A percentile compares a stretch with the other conserved stretches of the same genome.
Evolutionary conservation across 106 monocot species (phyloP).

Genomic region (Dactylorhiza incarnata): DNA sequence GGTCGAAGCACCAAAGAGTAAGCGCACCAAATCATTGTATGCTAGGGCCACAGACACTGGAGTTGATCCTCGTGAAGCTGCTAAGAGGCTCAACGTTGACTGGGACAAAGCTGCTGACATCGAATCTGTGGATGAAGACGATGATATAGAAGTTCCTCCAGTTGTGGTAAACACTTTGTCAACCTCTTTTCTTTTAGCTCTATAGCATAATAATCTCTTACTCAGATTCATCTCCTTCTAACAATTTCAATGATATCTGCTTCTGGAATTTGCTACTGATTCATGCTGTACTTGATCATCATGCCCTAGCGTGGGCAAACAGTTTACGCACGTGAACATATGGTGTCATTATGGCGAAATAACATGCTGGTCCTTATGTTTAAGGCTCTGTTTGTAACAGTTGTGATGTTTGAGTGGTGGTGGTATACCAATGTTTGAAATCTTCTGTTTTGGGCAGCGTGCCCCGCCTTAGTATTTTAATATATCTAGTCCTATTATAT

Average conservation of each 20-base stretch:
- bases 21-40: constrained; percentile 62
- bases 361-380: too few species aligned
- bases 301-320: too few species aligned
- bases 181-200: not conserved
- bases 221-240: not conserved
- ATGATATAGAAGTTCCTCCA: constrained; percentile 62
- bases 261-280: not conserved
- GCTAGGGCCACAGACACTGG: constrained; percentile 90
- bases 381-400: too few species aligned
- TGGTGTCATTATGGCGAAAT: too few species aligned
- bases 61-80: constrained; percentile 66
- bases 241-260: not conserved
- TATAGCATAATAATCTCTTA: not conserved
- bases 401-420: too few species aligned
- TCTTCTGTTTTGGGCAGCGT: too few species aligned
- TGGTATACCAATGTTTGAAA: too few species aligned
- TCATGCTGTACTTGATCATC: not conserved
- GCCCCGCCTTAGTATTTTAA: too few species aligned
- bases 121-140: constrained; percentile 47
- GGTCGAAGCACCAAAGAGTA: constrained; percentile 58
- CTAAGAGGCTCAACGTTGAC: constrained; percentile 80
- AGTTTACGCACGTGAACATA: too few species aligned
- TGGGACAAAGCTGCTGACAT: constrained; percentile 90
- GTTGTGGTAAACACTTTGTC: constrained; percentile 47
- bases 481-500: too few species aligned